Percentiles rank a stretch among this genome's conserved stretches.
Evolutionary conservation across 768 basidiomycete genomes (phyloP).

Genomic region (Collybia nuda): DNA sequence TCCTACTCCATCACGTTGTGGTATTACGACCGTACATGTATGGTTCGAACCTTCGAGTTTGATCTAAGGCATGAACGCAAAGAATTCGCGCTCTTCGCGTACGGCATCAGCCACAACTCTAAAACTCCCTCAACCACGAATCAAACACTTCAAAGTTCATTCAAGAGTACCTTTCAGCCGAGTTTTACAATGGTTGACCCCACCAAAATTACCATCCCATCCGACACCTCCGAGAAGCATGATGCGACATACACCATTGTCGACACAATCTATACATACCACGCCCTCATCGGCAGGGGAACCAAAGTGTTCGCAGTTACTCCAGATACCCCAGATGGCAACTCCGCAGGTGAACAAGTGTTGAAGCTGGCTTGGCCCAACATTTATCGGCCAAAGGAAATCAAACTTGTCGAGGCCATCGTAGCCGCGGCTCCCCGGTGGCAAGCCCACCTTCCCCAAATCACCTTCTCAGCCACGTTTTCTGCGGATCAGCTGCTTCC

Average conservation of each 20-base stretch:
- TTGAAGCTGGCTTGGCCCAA: slow-evolving; percentile 18
- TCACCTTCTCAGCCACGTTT: neutral
- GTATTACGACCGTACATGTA: slow-evolving; percentile 10
- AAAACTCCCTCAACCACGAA: no score
- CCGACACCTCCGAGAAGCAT: no score
- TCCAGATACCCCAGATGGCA: slow-evolving; percentile 5
- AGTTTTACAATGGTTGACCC: no score
- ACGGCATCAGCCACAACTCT: neutral
- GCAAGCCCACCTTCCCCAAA: slow-evolving; percentile 13
- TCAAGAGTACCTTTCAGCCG: no score
- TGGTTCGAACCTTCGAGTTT: slow-evolving; percentile 2
- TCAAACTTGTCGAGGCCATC: slow-evolving; percentile 2
- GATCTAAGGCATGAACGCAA: neutral
- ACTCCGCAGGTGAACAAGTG: neutral
- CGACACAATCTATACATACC: neutral
- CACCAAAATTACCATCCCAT: no score
- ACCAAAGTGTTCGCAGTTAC: slow-evolving; percentile 5
- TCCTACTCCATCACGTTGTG: slow-evolving; percentile 1
- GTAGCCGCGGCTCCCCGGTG: slow-evolving; percentile 1
- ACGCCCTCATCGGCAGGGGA: slow-evolving; percentile 6
- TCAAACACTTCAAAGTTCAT: no score
- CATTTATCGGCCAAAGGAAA: slow-evolving; percentile 3
- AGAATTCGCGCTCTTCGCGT: neutral
- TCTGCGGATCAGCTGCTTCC: slow-evolving; percentile 5
- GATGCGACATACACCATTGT: neutral